Evolutionary conservation across 352 stramenopile genomes (phyloP).

Genomic region (Ochromonadaceae sp.): DNA sequence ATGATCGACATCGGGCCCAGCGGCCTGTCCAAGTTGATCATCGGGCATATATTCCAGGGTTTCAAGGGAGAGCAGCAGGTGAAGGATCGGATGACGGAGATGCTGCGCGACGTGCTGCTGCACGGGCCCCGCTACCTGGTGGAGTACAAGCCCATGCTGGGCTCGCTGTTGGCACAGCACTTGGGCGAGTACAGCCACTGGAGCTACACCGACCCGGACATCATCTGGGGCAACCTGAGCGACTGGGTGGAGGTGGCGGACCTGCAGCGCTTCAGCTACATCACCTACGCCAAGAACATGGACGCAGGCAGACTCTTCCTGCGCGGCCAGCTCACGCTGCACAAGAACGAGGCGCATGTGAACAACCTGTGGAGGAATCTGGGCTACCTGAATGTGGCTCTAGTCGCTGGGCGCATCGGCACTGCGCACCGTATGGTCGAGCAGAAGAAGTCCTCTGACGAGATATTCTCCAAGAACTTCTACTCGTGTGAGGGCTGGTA

Average conservation of each 20-base stretch:
- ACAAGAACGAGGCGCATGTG: background rate
- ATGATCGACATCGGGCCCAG: background rate
- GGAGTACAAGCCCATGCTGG: conserved; percentile 12
- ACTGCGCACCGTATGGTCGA: background rate
- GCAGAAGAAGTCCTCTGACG: background rate
- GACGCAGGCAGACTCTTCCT: conserved; percentile 11
- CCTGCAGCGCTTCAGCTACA: background rate
- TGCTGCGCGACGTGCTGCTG: background rate
- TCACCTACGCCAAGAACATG: background rate
- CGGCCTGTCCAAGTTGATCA: background rate
- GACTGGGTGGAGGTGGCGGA: background rate
- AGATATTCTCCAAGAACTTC: background rate
- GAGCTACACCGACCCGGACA: conserved; percentile 12
- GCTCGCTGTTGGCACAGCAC: background rate
- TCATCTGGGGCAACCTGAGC: conserved; percentile 3
- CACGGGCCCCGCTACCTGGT: conserved; percentile 1
- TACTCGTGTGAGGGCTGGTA: background rate
- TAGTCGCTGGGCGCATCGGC: background rate
- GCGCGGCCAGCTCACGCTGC: background rate
- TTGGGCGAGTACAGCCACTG: conserved; percentile 1
- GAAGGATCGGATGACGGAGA: background rate
- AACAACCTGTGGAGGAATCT: background rate
- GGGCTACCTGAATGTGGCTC: background rate
- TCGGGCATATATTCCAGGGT: background rate
- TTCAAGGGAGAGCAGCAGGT: background rate